These are phyloP conservation scores for Elongisporangium senticosum DNA, from an alignment of 352 stramenopile genomes.

Conservation along the genomic window DNA sequence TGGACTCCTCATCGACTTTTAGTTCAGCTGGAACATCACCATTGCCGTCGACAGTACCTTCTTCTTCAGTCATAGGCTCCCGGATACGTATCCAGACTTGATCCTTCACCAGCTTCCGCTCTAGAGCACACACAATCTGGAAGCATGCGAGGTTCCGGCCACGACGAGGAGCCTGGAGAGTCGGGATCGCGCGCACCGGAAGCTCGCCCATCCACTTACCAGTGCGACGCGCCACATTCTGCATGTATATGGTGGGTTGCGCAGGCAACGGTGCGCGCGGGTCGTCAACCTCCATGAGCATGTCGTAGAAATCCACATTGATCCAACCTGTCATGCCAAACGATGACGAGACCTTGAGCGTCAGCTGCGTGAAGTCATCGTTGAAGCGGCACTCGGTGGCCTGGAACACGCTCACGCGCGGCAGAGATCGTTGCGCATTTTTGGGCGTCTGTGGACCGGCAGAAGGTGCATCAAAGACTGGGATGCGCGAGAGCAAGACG, in stretches of 20 bases:
- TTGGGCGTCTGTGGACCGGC: conserved; percentile 9
- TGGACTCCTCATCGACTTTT: conserved; percentile 10
- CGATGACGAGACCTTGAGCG: conserved; percentile 59
- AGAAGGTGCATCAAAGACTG: conserved; percentile 36
- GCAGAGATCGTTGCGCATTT: conserved; percentile 43
- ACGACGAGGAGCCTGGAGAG: conserved; percentile 44
- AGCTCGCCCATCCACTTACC: conserved; percentile 62
- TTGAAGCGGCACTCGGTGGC: conserved; percentile 65
- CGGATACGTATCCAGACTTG: conserved; percentile 61
- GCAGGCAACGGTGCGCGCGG: conserved; percentile 22
- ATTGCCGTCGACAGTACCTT: conserved; percentile 9
- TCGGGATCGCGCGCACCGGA: conserved; percentile 55
- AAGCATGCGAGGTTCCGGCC: conserved; percentile 44
- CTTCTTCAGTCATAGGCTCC: conserved; percentile 7
- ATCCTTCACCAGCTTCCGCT: conserved; percentile 72
- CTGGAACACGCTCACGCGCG: conserved; percentile 61
- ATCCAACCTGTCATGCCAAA: conserved; percentile 67
- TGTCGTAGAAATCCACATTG: conserved; percentile 47
- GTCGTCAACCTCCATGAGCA: conserved; percentile 50
- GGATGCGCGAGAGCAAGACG: conserved; percentile 41
- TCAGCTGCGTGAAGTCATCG: conserved; percentile 60
- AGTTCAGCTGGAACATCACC: conserved; percentile 12
- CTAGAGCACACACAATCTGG: conserved; percentile 44
- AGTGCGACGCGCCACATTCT: conserved; percentile 53
- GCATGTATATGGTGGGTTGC: conserved; percentile 39